Base-by-base conservation (phyloP, 129 eudicot genomes). In the Solidago caesia region DNA sequence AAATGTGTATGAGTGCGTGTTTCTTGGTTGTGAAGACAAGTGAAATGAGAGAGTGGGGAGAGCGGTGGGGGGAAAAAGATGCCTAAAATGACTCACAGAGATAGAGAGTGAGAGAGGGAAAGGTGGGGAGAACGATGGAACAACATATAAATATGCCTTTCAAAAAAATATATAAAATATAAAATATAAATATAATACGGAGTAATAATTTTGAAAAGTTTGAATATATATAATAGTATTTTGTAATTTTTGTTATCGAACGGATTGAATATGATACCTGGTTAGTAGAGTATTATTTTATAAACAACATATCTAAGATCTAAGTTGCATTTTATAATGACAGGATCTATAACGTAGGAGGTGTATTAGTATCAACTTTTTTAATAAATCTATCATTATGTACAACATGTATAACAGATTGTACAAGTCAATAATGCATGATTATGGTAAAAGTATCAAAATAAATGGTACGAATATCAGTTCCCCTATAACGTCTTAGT, bases 61-160 rank as follows among this genome's bases (percentile, higher is more conserved):
- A 11, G 73, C 13, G 70, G 21, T 21, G 46, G 39, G 76, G 60
- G 77, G 85, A n/a, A 69, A 81, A 75, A 64, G 73, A 77, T 79
- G 76, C 83, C 83, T 73, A 83, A 68, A 71, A 27, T 80, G 78
- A 72, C 42, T 76, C 64, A 53, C 55, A 60, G 7, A 53, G 59
- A 14, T n/a, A 12, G 57, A 13, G 59, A 26, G 65, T 1, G 44
- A 27, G 66, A 61, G 14, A 27, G 84, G 44, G 68, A 46, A 72
- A 45, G 82, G 76, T 71, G 64, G 68, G 82, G 87, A 82, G 87
- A 79, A 87, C 75, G 85, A 84, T 67, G 68, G 45, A 68, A 33
- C 6, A 33, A 57, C 58, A 55, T 76, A 3, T 46, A 79, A 57
- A 76, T 74, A 70, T 73, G 73, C 21, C 21, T 21, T 21, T 21